A percentile compares a stretch with the other conserved stretches of the same genome.
Conservation (phyloP, 208 protist species). For the Polymyxa betae region DNA sequence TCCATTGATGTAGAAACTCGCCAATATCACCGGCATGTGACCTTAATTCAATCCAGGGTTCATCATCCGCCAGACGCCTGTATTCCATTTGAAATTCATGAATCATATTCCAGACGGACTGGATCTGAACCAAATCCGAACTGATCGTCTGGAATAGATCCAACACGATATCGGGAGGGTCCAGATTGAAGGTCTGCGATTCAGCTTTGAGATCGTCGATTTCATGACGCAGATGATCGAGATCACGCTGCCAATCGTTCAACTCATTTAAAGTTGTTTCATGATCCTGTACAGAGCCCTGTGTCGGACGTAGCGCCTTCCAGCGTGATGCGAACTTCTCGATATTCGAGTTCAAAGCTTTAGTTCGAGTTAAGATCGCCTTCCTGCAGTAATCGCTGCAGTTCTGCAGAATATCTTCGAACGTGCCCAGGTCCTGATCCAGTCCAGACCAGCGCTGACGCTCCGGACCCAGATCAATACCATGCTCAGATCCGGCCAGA, state of each 20-base stretch:
- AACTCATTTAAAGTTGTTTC: constrained; percentile 56
- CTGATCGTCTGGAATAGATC: constrained; percentile 76
- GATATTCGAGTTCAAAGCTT: constrained; percentile 80
- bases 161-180: constrained; percentile 82
- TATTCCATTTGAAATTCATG: constrained; percentile 80
- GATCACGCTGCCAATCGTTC: not conserved
- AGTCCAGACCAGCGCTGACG: constrained; percentile 86
- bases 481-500: constrained; percentile 80
- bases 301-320: constrained; percentile 89
- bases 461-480: constrained; percentile 79
- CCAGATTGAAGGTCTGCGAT: constrained; percentile 80
- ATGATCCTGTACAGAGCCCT: constrained; percentile 76
- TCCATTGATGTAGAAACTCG: constrained; percentile 89
- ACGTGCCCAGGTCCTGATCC: constrained; percentile 81
- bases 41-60: constrained; percentile 90
- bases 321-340: constrained; percentile 87
- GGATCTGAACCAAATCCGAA: constrained; percentile 51
- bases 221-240: constrained; percentile 53
- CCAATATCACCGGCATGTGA: constrained; percentile 88
- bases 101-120: constrained; percentile 43
- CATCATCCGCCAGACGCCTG: constrained; percentile 72
- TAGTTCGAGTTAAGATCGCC: constrained; percentile 76
- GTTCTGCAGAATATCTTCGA: constrained; percentile 87
- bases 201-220: constrained; percentile 82
- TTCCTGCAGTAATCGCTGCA: constrained; percentile 79